phyloP scores from a whole-genome alignment of 2,329 filamentous ascomycete genomes.

The Alternaria viburni region DNA sequence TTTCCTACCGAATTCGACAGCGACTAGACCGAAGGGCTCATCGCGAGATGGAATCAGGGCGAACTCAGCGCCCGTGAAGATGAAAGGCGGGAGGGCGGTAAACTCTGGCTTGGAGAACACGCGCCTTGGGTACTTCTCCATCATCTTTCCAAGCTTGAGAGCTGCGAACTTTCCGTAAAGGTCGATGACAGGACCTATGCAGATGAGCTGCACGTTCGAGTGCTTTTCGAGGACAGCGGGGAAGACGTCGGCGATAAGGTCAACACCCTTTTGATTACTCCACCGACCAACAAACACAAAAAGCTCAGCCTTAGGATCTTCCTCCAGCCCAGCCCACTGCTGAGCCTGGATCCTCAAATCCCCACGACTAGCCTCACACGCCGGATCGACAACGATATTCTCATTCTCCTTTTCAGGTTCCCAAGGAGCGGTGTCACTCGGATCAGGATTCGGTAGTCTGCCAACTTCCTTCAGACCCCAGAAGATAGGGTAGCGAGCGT shows the following conservation, averaged over 20 bases:
- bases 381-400: neutral
- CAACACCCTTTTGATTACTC: neutral
- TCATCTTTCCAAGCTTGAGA: neutral
- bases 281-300: neutral
- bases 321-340: neutral
- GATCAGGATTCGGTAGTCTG: slow-evolving; percentile 67
- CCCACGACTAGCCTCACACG: neutral
- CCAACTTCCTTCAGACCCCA: slow-evolving; percentile 70
- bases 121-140: neutral
- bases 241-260: neutral
- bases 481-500: slow-evolving; percentile 72
- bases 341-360: neutral
- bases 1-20: slow-evolving; percentile 72
- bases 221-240: neutral
- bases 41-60: slow-evolving; percentile 71
- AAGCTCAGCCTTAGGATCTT: neutral
- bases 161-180: neutral
- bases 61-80: neutral
- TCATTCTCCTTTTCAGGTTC: slow-evolving; percentile 47
- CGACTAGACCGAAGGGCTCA: slow-evolving; percentile 72
- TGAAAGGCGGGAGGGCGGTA: neutral
- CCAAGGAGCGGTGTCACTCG: slow-evolving; percentile 68
- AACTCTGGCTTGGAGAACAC: neutral
- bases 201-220: neutral
- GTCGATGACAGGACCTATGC: neutral